Base-by-base conservation (phyloP, 495 filamentous ascomycete genomes). In the Aspergillus ostianus region DNA sequence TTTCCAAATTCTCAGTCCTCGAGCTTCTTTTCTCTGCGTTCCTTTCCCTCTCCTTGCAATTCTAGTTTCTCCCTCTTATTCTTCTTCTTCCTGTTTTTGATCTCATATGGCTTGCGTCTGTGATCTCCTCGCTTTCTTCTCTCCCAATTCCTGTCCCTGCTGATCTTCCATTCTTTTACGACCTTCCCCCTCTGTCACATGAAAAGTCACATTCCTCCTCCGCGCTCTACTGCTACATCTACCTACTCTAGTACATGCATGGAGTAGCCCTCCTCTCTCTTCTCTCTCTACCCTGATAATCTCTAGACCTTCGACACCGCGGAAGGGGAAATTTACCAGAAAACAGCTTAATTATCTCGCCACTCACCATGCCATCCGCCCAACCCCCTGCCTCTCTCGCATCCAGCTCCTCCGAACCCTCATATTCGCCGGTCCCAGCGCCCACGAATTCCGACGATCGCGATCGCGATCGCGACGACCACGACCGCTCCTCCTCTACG, bases 401-500 rank as follows among this genome's bases (percentile, higher is more conserved):
- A 57, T 67, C 63, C 50, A 68, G 59, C 58, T 71, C 65, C 17
- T 64, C 60, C 29, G 65, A 70, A 59, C 57, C 63, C 8, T 67
- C 67, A 18, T 62, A 64, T 59, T 69, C 68, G 45, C 66, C 62
- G 15, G 29, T 61, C n/a, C 32, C 62, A 19, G 56, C 54, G n/a
- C 60, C 55, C 47, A 50, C 45, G 30, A 55, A 60, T 53, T 66
- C 50, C 62, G 70, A 72, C 44, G 47, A 65, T 55, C 71, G 23
- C 23, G 23, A 65, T 55, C 71, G 23, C 23, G 23, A 26, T 26
- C 23, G 77, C 46, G 72, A 73, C 57, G 66, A 65, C 8, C 63
- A 75, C 51, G 73, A 77, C 47, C 69, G 70, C 57, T 75, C 73
- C 19, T 76, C 74, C 30, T 74, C 63, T 70, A 85, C 68, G 75